These are phyloP conservation scores for Apiospora arundinis DNA, from an alignment of 2,329 filamentous ascomycete genomes.

Conservation along the genomic window DNA sequence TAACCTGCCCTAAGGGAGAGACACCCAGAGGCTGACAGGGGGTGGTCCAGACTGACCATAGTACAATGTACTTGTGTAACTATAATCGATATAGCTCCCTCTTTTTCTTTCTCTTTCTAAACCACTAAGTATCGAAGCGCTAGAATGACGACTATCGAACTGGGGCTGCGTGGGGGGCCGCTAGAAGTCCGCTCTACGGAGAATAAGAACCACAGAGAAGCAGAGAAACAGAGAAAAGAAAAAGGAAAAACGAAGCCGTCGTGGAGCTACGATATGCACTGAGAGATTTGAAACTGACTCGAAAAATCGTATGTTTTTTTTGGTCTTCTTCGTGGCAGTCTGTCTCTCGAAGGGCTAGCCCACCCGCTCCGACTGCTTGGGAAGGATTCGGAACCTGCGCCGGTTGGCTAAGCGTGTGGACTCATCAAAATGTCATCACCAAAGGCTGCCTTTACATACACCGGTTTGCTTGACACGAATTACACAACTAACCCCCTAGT, in stretches of 20 bases:
- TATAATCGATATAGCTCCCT: neutral
- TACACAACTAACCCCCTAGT: too few relatives aligned
- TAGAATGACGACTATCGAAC: slow-evolving; percentile 6
- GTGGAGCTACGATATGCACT: neutral
- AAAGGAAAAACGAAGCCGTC: neutral
- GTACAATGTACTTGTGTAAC: neutral
- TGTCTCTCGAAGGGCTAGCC: neutral
- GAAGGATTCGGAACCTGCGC: neutral
- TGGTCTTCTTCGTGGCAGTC: neutral
- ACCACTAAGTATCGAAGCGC: neutral
- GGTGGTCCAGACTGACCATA: neutral
- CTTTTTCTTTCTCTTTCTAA: too few relatives aligned
- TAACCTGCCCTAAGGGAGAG: neutral
- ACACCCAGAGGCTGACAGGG: neutral
- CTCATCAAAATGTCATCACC: neutral
- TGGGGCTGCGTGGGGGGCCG: neutral
- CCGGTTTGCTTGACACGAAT: neutral
- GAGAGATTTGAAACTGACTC: neutral
- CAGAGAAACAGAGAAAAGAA: neutral
- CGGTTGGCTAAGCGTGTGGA: neutral
- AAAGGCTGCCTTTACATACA: neutral
- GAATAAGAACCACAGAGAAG: neutral
- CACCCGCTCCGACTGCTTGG: neutral
- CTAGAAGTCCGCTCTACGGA: neutral
- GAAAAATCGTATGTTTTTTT: neutral